phyloP scores from a whole-genome alignment of 495 filamentous ascomycete genomes.

The Penicillium ochrochloron region DNA sequence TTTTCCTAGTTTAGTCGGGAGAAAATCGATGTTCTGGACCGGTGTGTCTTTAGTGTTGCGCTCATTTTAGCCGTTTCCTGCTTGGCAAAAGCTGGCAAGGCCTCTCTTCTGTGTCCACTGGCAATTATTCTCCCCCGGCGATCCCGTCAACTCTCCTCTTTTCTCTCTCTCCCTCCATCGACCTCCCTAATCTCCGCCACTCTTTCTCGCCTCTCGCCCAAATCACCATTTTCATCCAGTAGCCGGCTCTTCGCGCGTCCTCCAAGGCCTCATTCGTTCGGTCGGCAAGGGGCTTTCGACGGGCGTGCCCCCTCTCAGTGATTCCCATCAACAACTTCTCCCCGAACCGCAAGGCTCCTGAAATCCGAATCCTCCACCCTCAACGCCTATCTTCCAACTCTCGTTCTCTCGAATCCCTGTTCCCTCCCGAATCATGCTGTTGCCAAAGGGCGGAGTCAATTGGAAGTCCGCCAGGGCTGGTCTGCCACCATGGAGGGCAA shows the following conservation, averaged over 20 bases:
- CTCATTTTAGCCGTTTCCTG: conserved; percentile 19
- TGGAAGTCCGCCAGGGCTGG: conserved; percentile 88
- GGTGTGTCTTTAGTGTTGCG: not conserved
- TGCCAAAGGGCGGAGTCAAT: conserved; percentile 86
- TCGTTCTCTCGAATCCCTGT: conserved; percentile 7
- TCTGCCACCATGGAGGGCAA: conserved; percentile 79
- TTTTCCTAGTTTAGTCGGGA: not conserved
- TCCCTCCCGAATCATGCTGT: conserved; percentile 58
- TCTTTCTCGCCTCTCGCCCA: conserved; percentile 6
- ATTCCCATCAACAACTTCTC: conserved; percentile 15
- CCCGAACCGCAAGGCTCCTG: conserved; percentile 31
- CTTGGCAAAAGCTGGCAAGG: conserved; percentile 18
- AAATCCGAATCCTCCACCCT: conserved; percentile 9
- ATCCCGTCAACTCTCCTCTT: conserved; percentile 34
- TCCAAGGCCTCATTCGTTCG: conserved; percentile 38
- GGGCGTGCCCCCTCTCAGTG: conserved; percentile 20
- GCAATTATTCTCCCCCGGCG: conserved; percentile 27
- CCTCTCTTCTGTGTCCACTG: not conserved
- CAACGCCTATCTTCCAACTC: conserved; percentile 10
- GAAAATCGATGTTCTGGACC: not conserved
- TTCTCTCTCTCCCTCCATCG: not conserved
- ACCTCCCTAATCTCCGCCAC: conserved; percentile 13
- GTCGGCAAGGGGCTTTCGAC: conserved; percentile 35
- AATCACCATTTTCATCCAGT: conserved; percentile 5
- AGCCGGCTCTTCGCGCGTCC: conserved; percentile 22